Percentiles rank a stretch among this genome's conserved stretches.
Evolutionary conservation across 2,329 filamentous ascomycete genomes (phyloP).

Genomic region (Fusarium cicatricum): DNA sequence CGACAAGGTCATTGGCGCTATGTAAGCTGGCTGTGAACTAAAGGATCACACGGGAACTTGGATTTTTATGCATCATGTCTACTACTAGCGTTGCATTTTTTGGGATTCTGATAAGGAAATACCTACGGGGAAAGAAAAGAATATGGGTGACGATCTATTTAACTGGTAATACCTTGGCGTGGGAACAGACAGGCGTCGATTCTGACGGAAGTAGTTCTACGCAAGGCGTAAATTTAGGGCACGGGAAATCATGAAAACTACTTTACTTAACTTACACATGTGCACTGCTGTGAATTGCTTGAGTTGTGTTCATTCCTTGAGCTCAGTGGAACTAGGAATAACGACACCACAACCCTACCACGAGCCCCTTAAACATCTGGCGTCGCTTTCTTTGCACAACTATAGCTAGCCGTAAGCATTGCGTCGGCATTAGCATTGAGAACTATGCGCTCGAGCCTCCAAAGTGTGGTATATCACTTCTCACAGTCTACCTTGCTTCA

Average conservation of each 20-base stretch:
- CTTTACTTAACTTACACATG: background rate
- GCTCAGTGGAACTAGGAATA: too few relatives aligned
- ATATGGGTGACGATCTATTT: slow-evolving; percentile 17
- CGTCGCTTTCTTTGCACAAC: too few relatives aligned
- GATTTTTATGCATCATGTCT: slow-evolving; percentile 36
- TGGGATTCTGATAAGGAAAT: slow-evolving; percentile 24
- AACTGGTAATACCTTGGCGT: slow-evolving; percentile 33
- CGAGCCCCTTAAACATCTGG: too few relatives aligned
- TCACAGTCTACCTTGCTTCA: background rate
- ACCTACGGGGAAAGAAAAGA: slow-evolving; percentile 16
- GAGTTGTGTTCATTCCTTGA: too few relatives aligned
- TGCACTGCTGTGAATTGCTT: background rate
- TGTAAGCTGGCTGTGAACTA: slow-evolving; percentile 33
- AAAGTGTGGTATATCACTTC: background rate
- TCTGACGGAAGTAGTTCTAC: slow-evolving; percentile 34
- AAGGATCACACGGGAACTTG: slow-evolving; percentile 10
- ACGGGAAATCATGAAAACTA: slow-evolving; percentile 29
- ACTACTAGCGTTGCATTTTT: slow-evolving; percentile 40
- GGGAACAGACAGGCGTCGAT: slow-evolving; percentile 35
- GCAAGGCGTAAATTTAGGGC: slow-evolving; percentile 35
- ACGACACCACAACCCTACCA: too few relatives aligned
- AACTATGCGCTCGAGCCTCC: background rate
- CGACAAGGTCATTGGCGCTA: slow-evolving; percentile 42
- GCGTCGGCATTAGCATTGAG: background rate
- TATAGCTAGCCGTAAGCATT: too few relatives aligned